Conservation (phyloP, 2,329 filamentous ascomycete species). For the Beauveria asiatica region DNA sequence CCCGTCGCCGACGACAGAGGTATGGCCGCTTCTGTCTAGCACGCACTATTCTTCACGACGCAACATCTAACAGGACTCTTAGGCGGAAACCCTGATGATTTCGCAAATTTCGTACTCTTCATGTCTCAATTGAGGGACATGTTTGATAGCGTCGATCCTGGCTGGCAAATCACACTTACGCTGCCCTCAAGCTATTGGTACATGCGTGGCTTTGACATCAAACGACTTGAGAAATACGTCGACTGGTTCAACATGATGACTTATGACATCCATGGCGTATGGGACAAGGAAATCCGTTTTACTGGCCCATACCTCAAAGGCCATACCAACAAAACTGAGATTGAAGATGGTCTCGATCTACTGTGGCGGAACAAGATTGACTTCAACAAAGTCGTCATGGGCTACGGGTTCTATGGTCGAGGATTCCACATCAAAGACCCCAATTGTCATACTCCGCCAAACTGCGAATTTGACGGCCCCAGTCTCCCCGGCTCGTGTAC, state of each 20-base stretch:
- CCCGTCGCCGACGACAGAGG: conserved; percentile 11
- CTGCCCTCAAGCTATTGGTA: conserved; percentile 22
- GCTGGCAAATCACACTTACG: conserved; percentile 5
- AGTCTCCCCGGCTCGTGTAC: conserved; percentile 20
- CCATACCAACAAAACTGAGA: conserved; percentile 34
- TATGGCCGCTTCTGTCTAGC: neutral
- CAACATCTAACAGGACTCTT: neutral
- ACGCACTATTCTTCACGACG: neutral
- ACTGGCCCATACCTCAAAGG: conserved; percentile 22
- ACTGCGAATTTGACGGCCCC: conserved; percentile 16
- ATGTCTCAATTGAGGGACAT: neutral
- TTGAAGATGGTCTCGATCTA: conserved; percentile 28
- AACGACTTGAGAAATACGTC: conserved; percentile 16
- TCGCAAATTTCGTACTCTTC: neutral
- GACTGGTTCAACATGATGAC: conserved; percentile 38
- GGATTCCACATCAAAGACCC: conserved; percentile 12
- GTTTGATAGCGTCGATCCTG: neutral
- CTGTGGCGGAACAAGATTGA: conserved; percentile 32
- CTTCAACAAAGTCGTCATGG: conserved; percentile 30
- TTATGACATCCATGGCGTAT: conserved; percentile 35
- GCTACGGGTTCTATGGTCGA: conserved; percentile 31
- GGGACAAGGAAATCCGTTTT: conserved; percentile 21
- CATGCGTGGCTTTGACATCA: conserved; percentile 19
- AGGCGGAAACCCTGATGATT: neutral
- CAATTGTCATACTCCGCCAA: neutral